Percentiles rank a stretch among this genome's conserved stretches.
phyloP scores from a whole-genome alignment of 148 eudicot species.

The Silene conica region DNA sequence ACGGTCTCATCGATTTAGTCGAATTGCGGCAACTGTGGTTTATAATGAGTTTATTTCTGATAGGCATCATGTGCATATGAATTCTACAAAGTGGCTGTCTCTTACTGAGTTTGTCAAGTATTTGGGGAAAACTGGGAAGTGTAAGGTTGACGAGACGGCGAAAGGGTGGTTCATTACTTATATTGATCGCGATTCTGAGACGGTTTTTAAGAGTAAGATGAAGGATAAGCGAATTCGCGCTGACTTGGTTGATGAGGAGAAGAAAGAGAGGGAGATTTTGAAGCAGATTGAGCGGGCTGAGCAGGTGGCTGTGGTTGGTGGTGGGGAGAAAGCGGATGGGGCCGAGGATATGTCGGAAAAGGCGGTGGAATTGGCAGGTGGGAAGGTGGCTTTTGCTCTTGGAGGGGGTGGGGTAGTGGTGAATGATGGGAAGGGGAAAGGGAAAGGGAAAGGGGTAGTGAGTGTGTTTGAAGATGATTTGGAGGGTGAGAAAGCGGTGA shows the following conservation, averaged over 20 bases:
- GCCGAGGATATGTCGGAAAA: conserved; percentile 4
- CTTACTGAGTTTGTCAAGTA: conserved; percentile 83
- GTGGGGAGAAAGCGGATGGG: background rate
- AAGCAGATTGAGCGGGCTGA: conserved; percentile 65
- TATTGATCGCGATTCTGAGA: conserved; percentile 87
- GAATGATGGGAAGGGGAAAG: background rate
- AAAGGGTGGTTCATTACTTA: conserved; percentile 92
- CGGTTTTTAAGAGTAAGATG: conserved; percentile 76
- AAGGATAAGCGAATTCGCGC: conserved; percentile 76
- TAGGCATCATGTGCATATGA: conserved; percentile 85
- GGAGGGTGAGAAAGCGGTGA: conserved; percentile 32
- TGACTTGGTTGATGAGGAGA: conserved; percentile 86
- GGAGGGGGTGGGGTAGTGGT: conserved; percentile 18
- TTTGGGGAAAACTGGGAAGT: conserved; percentile 71
- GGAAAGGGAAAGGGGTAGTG: conserved; percentile 47
- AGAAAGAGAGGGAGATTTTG: conserved; percentile 70
- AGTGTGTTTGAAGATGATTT: conserved; percentile 59
- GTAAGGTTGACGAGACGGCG: conserved; percentile 84
- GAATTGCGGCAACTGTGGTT: conserved; percentile 82
- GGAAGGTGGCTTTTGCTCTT: conserved; percentile 26
- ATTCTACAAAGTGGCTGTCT: conserved; percentile 81
- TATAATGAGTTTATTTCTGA: conserved; percentile 82
- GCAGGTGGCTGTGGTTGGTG: conserved; percentile 17
- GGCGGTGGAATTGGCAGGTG: conserved; percentile 3
- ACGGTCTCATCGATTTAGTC: conserved; percentile 72